Evolutionary conservation across 2,329 filamentous ascomycete genomes (phyloP).

Genomic region (Aspergillus candidus): DNA sequence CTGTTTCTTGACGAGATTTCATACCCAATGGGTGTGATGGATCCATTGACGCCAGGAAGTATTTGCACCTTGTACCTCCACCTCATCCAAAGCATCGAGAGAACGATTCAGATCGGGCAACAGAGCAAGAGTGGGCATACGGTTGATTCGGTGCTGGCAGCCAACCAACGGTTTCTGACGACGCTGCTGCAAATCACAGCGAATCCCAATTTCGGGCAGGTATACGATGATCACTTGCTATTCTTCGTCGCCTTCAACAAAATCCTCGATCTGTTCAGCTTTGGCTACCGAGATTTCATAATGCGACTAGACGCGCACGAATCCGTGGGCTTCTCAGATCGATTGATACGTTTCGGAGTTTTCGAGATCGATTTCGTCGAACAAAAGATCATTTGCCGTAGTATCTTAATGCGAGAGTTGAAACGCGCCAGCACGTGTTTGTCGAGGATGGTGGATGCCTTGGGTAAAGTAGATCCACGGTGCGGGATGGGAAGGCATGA

Average conservation of each 20-base stretch:
- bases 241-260: conserved; percentile 12
- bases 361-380: conserved; percentile 11
- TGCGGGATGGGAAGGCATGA: conserved; percentile 6
- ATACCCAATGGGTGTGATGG: neutral
- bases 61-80: conserved; percentile 5
- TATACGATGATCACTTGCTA: conserved; percentile 10
- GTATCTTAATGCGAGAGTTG: conserved; percentile 8
- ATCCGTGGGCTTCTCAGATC: conserved; percentile 1
- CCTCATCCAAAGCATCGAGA: conserved; percentile 11
- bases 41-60: neutral
- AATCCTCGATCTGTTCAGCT: conserved; percentile 6
- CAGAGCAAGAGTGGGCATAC: neutral
- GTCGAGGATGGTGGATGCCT: conserved; percentile 4
- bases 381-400: conserved; percentile 8
- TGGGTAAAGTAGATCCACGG: conserved; percentile 1
- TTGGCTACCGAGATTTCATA: conserved; percentile 8
- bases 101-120: conserved; percentile 4
- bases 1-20: neutral
- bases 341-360: conserved; percentile 7
- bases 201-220: neutral
- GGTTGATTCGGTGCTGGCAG: conserved; percentile 8
- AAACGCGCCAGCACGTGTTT: conserved; percentile 9
- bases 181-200: conserved; percentile 8
- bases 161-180: conserved; percentile 8
- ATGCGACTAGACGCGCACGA: conserved; percentile 5